Base-by-base conservation (phyloP, 1,284 basidiomycete genomes). In the Puccinia novopanici region DNA sequence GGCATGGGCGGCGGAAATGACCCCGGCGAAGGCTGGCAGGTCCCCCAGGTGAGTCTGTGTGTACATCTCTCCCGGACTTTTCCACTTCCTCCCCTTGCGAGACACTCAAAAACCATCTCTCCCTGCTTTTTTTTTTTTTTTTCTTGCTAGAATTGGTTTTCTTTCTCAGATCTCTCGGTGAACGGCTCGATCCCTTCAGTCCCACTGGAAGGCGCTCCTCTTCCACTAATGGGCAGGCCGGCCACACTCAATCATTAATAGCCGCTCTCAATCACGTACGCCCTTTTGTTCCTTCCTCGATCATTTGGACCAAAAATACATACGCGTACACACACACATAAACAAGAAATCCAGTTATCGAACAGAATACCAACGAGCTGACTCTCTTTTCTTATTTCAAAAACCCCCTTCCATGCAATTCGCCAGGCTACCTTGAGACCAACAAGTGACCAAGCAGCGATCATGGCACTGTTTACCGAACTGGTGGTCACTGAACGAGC, bases 401-500 rank as follows among this genome's bases (percentile, higher is more conserved):
- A n/a, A n/a, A n/a, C n/a, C n/a, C n/a, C n/a, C n/a, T n/a, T n/a
- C n/a, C n/a, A n/a, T n/a, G n/a, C n/a, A n/a, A n/a, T n/a, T n/a
- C n/a, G n/a, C n/a, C n/a, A 80, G 78, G 70, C 78, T 13, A 80
- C 78, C 34, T 24, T 63, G 19, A 59, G 70, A 61, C 68, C 78
- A 12, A 50, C 40, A 5, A 80, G 57, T 42, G 78, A 80, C 40
- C 70, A 72, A 50, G n/a, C 40, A 24, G 78, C 78, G 6, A 73
- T 80, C 57, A 22, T 73, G 24, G 78, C 70, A 10, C 57, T 71
- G 12, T 74, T 93, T 82, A 91, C 90, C 82, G 92, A 94, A 85
- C 84, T 93, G 40, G 89, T 93, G 37, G 88, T 89, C 65, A 93
- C 92, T 52, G 92, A 94, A 85, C 89, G 90, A 78, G 90, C 91